Percentiles rank a stretch among this genome's conserved stretches.
These are phyloP conservation scores for Plasmopara viticola DNA, from an alignment of 352 stramenopile genomes.

Conservation along the genomic window DNA sequence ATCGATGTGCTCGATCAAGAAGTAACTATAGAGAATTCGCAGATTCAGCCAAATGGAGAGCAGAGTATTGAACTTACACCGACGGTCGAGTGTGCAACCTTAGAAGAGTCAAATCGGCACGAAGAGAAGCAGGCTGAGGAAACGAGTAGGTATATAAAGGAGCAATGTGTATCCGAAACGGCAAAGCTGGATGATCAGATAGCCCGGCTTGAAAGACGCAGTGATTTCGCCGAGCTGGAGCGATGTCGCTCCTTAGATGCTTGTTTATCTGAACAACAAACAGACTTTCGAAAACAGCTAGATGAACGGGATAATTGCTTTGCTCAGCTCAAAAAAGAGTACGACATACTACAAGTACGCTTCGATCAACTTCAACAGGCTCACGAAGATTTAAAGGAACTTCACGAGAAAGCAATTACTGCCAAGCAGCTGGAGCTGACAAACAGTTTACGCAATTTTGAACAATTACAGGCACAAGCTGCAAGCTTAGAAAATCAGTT, in stretches of 20 bases:
- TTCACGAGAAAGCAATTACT: slow-evolving; percentile 18
- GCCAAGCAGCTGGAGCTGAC: slow-evolving; percentile 26
- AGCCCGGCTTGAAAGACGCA: slow-evolving; percentile 36
- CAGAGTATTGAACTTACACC: slow-evolving; percentile 15
- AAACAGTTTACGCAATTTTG: slow-evolving; percentile 10
- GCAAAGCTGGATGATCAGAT: slow-evolving; percentile 50
- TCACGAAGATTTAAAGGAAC: slow-evolving; percentile 11
- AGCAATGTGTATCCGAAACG: slow-evolving; percentile 23
- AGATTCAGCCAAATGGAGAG: slow-evolving; percentile 70
- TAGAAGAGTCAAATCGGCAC: slow-evolving; percentile 44
- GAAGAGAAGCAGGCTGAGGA: slow-evolving; percentile 42
- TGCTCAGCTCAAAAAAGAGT: slow-evolving; percentile 44
- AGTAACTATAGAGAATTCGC: slow-evolving; percentile 66
- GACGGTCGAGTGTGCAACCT: slow-evolving; percentile 28
- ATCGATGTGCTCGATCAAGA: slow-evolving; percentile 61
- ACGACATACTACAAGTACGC: slow-evolving; percentile 35
- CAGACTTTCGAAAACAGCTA: slow-evolving; percentile 42
- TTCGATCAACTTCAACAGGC: slow-evolving; percentile 29
- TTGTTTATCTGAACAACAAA: slow-evolving; percentile 23
- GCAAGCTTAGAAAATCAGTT: slow-evolving; percentile 15
- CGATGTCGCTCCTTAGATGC: slow-evolving; percentile 32
- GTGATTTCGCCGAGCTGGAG: slow-evolving; percentile 47
- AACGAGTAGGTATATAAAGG: slow-evolving; percentile 16
- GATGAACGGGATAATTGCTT: slow-evolving; percentile 56
- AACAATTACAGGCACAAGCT: slow-evolving; percentile 30